Percentiles rank a stretch among this genome's conserved stretches.
Conservation (phyloP, 108 stramenopile genomes). For the Cyclotella choctawhatcheeana region DNA sequence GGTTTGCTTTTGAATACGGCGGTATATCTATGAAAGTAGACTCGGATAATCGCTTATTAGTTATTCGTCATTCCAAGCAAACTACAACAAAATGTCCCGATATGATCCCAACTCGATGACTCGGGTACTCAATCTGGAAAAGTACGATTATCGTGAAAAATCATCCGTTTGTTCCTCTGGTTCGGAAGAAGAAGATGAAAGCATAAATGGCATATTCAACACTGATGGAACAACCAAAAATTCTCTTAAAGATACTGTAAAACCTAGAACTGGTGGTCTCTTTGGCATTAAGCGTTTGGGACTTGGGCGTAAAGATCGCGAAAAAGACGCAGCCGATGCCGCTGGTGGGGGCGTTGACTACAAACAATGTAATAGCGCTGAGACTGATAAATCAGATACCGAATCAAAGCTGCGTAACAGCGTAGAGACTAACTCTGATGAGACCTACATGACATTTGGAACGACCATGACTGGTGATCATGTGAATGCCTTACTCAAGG, state of each 20-base stretch:
- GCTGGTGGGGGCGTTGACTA: too few species aligned
- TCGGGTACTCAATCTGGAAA: slow-evolving; percentile 9
- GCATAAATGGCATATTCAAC: neutral
- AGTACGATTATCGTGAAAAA: slow-evolving; percentile 10
- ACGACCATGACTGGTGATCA: slow-evolving; percentile 24
- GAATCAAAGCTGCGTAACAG: neutral
- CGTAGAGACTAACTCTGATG: slow-evolving; percentile 2
- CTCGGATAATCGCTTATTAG: too few species aligned
- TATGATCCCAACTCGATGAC: slow-evolving; percentile 26
- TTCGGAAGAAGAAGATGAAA: slow-evolving; percentile 18
- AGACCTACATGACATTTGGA: neutral
- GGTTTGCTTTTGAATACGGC: too few species aligned
- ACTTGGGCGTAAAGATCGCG: slow-evolving; percentile 5
- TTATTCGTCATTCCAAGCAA: too few species aligned
- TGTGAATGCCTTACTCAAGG: slow-evolving; percentile 20
- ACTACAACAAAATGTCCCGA: too few species aligned
- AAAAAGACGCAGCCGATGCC: slow-evolving; percentile 3
- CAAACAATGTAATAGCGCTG: too few species aligned
- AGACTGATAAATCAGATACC: slow-evolving; percentile 9
- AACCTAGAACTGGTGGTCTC: neutral
- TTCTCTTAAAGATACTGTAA: neutral
- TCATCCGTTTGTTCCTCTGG: neutral
- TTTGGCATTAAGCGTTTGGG: slow-evolving; percentile 2
- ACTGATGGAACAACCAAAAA: neutral
- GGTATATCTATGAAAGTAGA: too few species aligned